Evolutionary conservation across 129 eudicot genomes (phyloP), one percentile per base, ranked within the genome.

Genomic region (Escallonia herrerae): DNA sequence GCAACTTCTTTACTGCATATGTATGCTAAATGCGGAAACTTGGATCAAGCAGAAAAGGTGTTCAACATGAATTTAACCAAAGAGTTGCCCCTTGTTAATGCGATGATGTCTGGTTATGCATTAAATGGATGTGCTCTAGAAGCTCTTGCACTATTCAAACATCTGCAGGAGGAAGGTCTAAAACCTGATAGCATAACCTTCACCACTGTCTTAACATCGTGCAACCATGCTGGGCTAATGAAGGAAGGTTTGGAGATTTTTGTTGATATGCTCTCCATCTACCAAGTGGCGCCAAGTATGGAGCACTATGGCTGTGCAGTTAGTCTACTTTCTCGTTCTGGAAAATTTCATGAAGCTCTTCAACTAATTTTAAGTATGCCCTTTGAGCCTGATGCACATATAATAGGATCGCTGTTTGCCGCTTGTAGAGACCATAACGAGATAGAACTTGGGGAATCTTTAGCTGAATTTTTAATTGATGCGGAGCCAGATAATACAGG

Each of bases 1-100:
- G 95, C 80, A 54, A 87, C 95, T 33, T 86, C 97, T 38, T 72
- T 87, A 38, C 77, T 87, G 37, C 84, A 87, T 49, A 91, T 91
- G 97, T 91, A 87, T 68, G 86, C 90, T 40, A 85, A 87, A 74
- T 91, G 97, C 61, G 97, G 96, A 63, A 80, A 71, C 44, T 53
- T 87, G 72, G 49, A 56, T 58, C 74, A 73, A 55, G 87, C 96
- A 3, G 68, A 67, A 73, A 67, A 54, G 64, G 79, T 91, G 5
- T 87, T 87, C 51, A 76, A 77, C 37, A 49, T 40, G 60, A 72
- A 70, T 61, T 44, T 50, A 45, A 44, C 53, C 50, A 83, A 79
- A 61, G 76, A 71, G 66, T 60, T 86, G 56, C 75, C 90, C 0
- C 78, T 83, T 56, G 86, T 81, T 79, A 90, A 90, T 43, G 76